A percentile compares a stretch with the other conserved stretches of the same genome.
phyloP scores from a whole-genome alignment of 108 stramenopile species.

The Cyclostephanos invisitatus region DNA sequence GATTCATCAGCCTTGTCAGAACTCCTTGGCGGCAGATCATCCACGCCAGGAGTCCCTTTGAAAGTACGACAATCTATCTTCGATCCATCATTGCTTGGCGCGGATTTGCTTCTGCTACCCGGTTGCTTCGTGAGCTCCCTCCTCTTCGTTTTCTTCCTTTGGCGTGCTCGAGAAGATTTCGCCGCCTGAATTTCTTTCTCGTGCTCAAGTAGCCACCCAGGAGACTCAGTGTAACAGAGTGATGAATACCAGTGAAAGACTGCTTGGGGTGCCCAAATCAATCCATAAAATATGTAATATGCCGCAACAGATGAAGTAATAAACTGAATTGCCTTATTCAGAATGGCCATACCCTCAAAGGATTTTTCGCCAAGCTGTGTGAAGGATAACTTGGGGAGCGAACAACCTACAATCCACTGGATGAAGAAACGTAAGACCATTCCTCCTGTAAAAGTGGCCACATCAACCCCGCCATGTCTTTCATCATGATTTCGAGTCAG shows the following conservation, averaged over 20 bases:
- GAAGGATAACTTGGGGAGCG: constrained; percentile 19
- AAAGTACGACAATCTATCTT: constrained; percentile 2
- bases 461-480: constrained; percentile 1
- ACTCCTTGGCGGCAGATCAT: background rate
- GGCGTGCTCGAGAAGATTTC: constrained; percentile 26
- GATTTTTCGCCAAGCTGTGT: constrained; percentile 5
- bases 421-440: constrained; percentile 21
- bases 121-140: constrained; percentile 12
- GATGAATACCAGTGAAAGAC: constrained; percentile 20
- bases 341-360: background rate
- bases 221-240: constrained; percentile 11
- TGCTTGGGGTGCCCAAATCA: constrained; percentile 10
- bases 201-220: constrained; percentile 47
- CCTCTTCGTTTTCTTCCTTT: constrained; percentile 32
- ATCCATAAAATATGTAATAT: constrained; percentile 22
- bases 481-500: constrained; percentile 3
- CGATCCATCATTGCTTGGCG: background rate
- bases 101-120: background rate
- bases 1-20: background rate
- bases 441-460: constrained; percentile 12
- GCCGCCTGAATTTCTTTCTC: constrained; percentile 43
- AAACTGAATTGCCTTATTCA: constrained; percentile 13
- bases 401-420: constrained; percentile 21
- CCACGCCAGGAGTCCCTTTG: background rate
- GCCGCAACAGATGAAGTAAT: constrained; percentile 30